Conservation (phyloP, 352 stramenopile species). For the Globisporangium carolinianum region DNA sequence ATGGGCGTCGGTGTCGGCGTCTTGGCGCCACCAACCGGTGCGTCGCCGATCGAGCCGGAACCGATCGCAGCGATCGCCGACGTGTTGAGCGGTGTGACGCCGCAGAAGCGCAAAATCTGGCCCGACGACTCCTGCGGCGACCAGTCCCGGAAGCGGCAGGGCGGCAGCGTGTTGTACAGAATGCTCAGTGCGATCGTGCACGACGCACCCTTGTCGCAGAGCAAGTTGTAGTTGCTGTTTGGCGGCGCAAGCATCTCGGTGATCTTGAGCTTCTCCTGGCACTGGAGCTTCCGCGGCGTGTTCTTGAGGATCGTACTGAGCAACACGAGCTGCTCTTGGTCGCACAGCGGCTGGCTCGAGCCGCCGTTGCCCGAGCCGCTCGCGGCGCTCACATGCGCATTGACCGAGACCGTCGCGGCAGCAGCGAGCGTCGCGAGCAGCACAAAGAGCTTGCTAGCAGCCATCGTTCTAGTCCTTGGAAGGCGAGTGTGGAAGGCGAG, state of each 20-base stretch:
- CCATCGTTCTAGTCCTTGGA: neutral
- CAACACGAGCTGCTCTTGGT: slow-evolving; percentile 31
- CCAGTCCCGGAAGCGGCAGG: slow-evolving; percentile 55
- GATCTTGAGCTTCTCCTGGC: slow-evolving; percentile 35
- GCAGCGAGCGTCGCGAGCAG: slow-evolving; percentile 5
- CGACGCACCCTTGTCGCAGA: slow-evolving; percentile 30
- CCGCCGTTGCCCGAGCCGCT: slow-evolving; percentile 26
- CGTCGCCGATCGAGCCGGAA: slow-evolving; percentile 6
- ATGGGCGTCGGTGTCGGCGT: slow-evolving; percentile 4
- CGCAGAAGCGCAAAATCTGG: slow-evolving; percentile 42
- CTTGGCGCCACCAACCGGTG: neutral
- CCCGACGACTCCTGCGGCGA: slow-evolving; percentile 31
- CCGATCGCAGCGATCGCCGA: slow-evolving; percentile 8
- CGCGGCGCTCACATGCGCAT: slow-evolving; percentile 12
- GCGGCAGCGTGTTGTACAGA: slow-evolving; percentile 50
- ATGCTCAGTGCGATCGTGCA: slow-evolving; percentile 48
- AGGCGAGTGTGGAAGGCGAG: neutral
- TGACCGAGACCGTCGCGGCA: slow-evolving; percentile 11
- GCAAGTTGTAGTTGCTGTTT: slow-evolving; percentile 20
- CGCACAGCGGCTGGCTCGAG: slow-evolving; percentile 39
- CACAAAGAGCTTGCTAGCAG: slow-evolving; percentile 13
- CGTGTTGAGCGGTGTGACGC: slow-evolving; percentile 31
- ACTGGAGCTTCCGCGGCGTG: slow-evolving; percentile 49
- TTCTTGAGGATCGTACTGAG: slow-evolving; percentile 26
- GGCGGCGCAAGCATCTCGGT: slow-evolving; percentile 38